phyloP scores from a whole-genome alignment of 345 rosid genomes.

The Acer saccharum region DNA sequence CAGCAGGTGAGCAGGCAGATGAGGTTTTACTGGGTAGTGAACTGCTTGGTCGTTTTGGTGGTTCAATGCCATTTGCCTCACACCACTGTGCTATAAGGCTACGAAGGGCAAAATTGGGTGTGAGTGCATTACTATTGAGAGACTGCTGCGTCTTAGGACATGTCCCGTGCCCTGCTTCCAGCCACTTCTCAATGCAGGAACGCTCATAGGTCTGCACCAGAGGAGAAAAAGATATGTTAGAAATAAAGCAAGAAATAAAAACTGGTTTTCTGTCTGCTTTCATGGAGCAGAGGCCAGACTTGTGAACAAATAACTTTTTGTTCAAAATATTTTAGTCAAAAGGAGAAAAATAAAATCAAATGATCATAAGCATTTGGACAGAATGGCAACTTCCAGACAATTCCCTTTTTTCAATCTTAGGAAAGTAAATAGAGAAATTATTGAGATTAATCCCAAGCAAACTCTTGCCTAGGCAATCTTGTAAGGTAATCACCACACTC shows the following conservation, averaged over 20 bases:
- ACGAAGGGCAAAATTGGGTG: conserved; percentile 90
- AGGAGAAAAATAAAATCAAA: not conserved
- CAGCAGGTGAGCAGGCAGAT: conserved; percentile 72
- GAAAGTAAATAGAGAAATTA: conserved; percentile 14
- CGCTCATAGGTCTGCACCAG: conserved; percentile 85
- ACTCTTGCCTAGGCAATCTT: conserved; percentile 1
- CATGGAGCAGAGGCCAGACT: not conserved
- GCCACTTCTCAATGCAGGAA: conserved; percentile 93
- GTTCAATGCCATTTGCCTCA: conserved; percentile 83
- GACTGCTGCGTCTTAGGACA: conserved; percentile 97
- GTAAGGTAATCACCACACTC: not conserved
- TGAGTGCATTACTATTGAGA: conserved; percentile 61
- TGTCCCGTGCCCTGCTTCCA: conserved; percentile 80
- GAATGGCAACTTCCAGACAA: not conserved
- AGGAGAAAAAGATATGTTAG: conserved; percentile 20
- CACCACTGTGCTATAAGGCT: conserved; percentile 99
- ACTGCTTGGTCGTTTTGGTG: conserved; percentile 80
- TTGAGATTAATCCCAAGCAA: conserved; percentile 1
- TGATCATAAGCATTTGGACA: not conserved
- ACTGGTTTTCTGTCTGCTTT: not conserved
- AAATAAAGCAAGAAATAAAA: conserved; percentile 1
- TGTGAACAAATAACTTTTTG: conserved; percentile 6
- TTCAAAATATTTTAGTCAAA: not conserved
- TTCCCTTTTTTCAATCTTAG: not conserved
- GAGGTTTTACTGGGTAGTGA: conserved; percentile 61